These are phyloP conservation scores for Isatis lusitanica DNA, from an alignment of 441 rosid species.

Conservation along the genomic window DNA sequence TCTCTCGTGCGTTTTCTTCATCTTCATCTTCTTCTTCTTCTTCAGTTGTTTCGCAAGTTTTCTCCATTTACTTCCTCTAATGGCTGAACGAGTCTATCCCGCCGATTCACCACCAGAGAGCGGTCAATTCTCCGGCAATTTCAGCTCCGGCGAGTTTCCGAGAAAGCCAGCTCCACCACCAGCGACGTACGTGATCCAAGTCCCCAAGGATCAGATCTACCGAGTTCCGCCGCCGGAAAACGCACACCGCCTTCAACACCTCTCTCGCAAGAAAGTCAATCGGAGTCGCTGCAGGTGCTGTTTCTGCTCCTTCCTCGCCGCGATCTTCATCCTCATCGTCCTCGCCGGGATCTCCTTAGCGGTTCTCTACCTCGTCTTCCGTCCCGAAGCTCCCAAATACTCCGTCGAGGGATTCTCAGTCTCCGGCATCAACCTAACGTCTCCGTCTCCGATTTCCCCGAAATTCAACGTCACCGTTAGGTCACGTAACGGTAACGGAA, in stretches of 20 bases:
- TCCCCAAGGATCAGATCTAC: slow-evolving; percentile 89
- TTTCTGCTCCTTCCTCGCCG: slow-evolving; percentile 42
- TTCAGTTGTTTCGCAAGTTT: neutral
- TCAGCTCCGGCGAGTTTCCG: slow-evolving; percentile 42
- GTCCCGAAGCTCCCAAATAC: slow-evolving; percentile 65
- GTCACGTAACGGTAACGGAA: slow-evolving; percentile 64
- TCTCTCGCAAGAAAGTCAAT: slow-evolving; percentile 42
- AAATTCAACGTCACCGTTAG: slow-evolving; percentile 54
- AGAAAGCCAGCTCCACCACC: slow-evolving; percentile 45
- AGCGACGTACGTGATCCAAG: slow-evolving; percentile 74
- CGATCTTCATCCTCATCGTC: slow-evolving; percentile 38
- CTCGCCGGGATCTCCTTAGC: slow-evolving; percentile 52
- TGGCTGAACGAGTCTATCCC: slow-evolving; percentile 44
- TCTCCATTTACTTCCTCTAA: neutral
- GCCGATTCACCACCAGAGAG: slow-evolving; percentile 36
- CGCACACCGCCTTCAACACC: slow-evolving; percentile 50
- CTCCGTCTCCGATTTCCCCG: slow-evolving; percentile 56
- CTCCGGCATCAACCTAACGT: slow-evolving; percentile 55
- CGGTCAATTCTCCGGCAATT: slow-evolving; percentile 39
- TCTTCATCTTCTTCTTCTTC: slow-evolving; percentile 3
- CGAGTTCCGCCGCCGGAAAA: slow-evolving; percentile 80
- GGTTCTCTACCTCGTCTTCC: slow-evolving; percentile 57
- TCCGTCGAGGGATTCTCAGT: slow-evolving; percentile 53
- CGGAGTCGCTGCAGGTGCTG: slow-evolving; percentile 48
- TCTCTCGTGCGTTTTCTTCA: slow-evolving; percentile 6